These are phyloP conservation scores for Inonotus obliquus DNA, from an alignment of 1,284 basidiomycete species.

Conservation along the genomic window DNA sequence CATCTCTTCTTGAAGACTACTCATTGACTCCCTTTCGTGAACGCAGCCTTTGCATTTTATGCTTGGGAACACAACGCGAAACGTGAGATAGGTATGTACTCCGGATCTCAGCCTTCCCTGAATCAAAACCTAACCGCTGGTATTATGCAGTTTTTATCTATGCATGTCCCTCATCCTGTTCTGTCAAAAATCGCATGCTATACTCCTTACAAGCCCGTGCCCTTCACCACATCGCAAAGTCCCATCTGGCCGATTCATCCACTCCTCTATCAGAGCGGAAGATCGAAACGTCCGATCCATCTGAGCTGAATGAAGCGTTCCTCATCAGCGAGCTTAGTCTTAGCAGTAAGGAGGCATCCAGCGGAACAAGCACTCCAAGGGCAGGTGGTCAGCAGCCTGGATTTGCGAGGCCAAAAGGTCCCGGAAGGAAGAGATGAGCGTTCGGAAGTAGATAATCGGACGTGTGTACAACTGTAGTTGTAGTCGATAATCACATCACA, in stretches of 20 bases:
- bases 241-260: conserved; percentile 39
- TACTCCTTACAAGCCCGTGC: conserved; percentile 69
- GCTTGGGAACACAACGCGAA: conserved; percentile 55
- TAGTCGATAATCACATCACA: no score
- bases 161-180: conserved; percentile 75
- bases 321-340: conserved; percentile 53
- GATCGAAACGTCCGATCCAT: conserved; percentile 80
- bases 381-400: conserved; percentile 16
- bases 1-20: neutral
- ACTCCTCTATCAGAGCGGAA: conserved; percentile 49
- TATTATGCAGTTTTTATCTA: conserved; percentile 71
- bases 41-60: conserved; percentile 67
- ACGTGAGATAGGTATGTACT: conserved; percentile 51
- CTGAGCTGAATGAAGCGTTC: conserved; percentile 62
- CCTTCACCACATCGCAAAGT: conserved; percentile 53
- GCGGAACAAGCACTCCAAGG: conserved; percentile 8
- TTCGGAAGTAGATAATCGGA: neutral
- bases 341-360: neutral
- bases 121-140: conserved; percentile 17
- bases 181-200: conserved; percentile 81
- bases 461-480: no score
- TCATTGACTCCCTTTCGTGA: conserved; percentile 19
- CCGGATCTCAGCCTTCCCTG: neutral
- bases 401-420: conserved; percentile 27
- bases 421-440: conserved; percentile 23